A percentile compares a stretch with the other conserved stretches of the same genome.
phyloP scores from a whole-genome alignment of 495 filamentous ascomycete genomes.

The Penicillium malachiteum region DNA sequence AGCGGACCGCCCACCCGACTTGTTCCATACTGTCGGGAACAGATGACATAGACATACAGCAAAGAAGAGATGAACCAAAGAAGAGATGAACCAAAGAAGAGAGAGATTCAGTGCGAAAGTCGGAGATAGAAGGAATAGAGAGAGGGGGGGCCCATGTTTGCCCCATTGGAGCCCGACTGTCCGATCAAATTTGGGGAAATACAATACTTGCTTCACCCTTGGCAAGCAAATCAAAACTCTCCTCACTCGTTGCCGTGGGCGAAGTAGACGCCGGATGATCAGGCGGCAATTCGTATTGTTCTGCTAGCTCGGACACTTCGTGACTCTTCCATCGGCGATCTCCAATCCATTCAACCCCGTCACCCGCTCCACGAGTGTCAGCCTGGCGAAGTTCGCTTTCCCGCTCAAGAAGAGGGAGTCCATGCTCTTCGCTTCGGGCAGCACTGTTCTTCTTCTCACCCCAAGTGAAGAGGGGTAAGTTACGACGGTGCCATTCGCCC shows the following conservation, averaged over 20 bases:
- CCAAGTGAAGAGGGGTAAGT: conserved; percentile 51
- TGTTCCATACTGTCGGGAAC: too few relatives aligned
- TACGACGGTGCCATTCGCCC: conserved; percentile 81
- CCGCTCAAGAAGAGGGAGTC: conserved; percentile 42
- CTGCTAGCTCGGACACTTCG: conserved; percentile 9
- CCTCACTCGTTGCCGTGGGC: conserved; percentile 52
- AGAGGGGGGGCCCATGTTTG: too few relatives aligned
- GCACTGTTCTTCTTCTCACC: conserved; percentile 1
- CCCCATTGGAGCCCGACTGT: conserved; percentile 5
- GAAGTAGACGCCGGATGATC: conserved; percentile 26
- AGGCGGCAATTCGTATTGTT: conserved; percentile 17
- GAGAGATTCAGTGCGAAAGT: too few relatives aligned
- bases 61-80: too few relatives aligned
- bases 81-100: too few relatives aligned
- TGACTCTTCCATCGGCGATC: conserved; percentile 33
- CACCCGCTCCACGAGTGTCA: conserved; percentile 36
- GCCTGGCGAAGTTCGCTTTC: conserved; percentile 33
- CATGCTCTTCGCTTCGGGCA: conserved; percentile 1
- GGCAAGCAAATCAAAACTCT: conserved; percentile 61
- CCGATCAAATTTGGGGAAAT: conserved; percentile 24
- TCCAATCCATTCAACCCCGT: conserved; percentile 58
- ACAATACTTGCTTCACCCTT: conserved; percentile 48
- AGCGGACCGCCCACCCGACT: too few relatives aligned
- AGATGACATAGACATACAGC: background rate
- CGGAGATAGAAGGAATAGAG: too few relatives aligned